These are phyloP conservation scores for Potentilla sterilis DNA, from an alignment of 306 rosid species.

Conservation along the genomic window DNA sequence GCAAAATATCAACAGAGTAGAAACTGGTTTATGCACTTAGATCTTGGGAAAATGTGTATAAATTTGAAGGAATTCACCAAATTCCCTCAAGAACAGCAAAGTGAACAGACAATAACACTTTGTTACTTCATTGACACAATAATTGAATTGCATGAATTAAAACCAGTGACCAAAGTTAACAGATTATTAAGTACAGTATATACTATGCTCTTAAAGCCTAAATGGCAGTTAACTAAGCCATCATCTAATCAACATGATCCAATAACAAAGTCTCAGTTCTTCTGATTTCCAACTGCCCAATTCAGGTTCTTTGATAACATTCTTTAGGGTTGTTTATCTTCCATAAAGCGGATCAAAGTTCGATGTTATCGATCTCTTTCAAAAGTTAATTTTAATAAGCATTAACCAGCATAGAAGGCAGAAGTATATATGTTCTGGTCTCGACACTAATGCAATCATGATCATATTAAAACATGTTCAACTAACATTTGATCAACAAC, in stretches of 20 bases:
- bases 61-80: constrained; percentile 15
- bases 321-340: constrained; percentile 80
- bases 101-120: background rate
- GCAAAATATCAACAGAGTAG: constrained; percentile 17
- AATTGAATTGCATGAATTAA: background rate
- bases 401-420: background rate
- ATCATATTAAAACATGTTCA: constrained; percentile 1
- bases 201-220: background rate
- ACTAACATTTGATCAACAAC: background rate
- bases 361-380: no score
- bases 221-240: background rate
- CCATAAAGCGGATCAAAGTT: constrained; percentile 63
- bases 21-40: constrained; percentile 8
- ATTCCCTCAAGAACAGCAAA: constrained; percentile 16
- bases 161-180: background rate
- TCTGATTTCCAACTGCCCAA: constrained; percentile 26
- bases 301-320: constrained; percentile 83
- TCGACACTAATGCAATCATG: no score
- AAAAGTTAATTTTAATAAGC: no score
- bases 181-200: background rate
- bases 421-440: no score
- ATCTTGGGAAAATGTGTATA: constrained; percentile 7
- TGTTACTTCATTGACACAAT: background rate
- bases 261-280: background rate
- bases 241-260: background rate